A percentile compares a stretch with the other conserved stretches of the same genome.
Conservation (phyloP, 108 stramenopile species). For the Tribonema minus region DNA sequence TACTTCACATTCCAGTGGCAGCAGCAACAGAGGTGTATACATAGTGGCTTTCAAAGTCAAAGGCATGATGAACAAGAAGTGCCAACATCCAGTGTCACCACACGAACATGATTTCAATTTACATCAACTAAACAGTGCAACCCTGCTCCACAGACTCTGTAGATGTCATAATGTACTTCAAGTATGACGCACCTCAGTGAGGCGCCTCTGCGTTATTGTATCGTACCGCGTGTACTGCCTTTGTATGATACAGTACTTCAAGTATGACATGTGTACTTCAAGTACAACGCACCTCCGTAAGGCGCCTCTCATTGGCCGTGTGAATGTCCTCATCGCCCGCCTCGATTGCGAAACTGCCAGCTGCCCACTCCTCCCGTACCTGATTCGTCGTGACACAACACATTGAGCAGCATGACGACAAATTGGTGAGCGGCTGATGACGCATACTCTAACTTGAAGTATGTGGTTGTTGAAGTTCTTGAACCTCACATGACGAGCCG, state of each 20-base stretch:
- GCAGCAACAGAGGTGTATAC: too few relatives aligned
- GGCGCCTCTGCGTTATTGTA: too few relatives aligned
- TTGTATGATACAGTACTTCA: not conserved
- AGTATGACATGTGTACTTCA: not conserved
- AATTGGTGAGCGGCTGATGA: not conserved
- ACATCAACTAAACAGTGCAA: too few relatives aligned
- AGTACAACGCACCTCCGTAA: conserved; percentile 94
- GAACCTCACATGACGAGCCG: too few relatives aligned
- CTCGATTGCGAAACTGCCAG: conserved; percentile 74
- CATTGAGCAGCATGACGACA: conserved; percentile 77
- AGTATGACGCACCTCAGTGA: conserved; percentile 67
- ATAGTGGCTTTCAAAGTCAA: too few relatives aligned
- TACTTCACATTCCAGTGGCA: too few relatives aligned
- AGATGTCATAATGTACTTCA: not conserved
- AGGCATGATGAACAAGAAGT: too few relatives aligned
- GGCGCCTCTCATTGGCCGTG: conserved; percentile 97
- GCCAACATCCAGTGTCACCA: too few relatives aligned
- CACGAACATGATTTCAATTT: too few relatives aligned
- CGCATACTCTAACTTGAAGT: not conserved
- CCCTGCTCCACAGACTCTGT: too few relatives aligned
- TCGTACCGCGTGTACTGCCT: too few relatives aligned
- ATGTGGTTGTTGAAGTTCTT: too few relatives aligned
- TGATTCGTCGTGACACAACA: conserved; percentile 59
- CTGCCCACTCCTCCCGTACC: conserved; percentile 84
- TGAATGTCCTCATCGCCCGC: conserved; percentile 95